Evolutionary conservation across 169 alveolate species (phyloP), one percentile per base, ranked within the genome.

Genomic region (Eimeria zaria): DNA sequence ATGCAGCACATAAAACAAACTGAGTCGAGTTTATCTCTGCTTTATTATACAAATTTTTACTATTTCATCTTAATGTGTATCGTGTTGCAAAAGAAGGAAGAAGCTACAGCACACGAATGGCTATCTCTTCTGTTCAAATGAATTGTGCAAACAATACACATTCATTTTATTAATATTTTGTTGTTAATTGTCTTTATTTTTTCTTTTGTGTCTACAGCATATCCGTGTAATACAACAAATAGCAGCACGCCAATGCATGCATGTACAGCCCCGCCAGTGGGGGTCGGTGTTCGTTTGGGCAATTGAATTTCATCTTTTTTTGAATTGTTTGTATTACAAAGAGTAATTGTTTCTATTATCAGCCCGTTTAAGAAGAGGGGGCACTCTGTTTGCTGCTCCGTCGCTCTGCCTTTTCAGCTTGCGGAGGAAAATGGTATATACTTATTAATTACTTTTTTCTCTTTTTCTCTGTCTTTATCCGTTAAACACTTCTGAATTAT

Each of bases 201-300:
- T 51, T 51, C n/a, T n/a, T n/a, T n/a, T n/a, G n/a, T n/a, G n/a
- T n/a, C n/a, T n/a, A n/a, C n/a, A n/a, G n/a, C n/a, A n/a, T n/a
- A n/a, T n/a, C n/a, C n/a, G n/a, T n/a, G n/a, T n/a, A n/a, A n/a
- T 51, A n/a, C 76, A 64, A 76, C 39, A 18, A 76, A 18, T 41
- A 48, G 60, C 87, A 5, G 60, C 87, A 44, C 36, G 41, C 87
- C 8, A 73, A 24, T 44, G 84, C 84, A 39, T 76, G 87, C 87
- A 76, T 41, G 64, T 62, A 0, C 87, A 76, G 87, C 87, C 87
- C 87, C 87, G 62, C 24, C 44, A 39, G 87, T 76, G 87, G 87
- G 87, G 87, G 60, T 39, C 8, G 60, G 60, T 18, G 60, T 36
- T 1, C 8, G 5, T 5, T 8, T 33, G 27, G 6, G 11, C 41